Evolutionary conservation across 306 rosid genomes (phyloP).

Genomic region (Vicia faba): DNA sequence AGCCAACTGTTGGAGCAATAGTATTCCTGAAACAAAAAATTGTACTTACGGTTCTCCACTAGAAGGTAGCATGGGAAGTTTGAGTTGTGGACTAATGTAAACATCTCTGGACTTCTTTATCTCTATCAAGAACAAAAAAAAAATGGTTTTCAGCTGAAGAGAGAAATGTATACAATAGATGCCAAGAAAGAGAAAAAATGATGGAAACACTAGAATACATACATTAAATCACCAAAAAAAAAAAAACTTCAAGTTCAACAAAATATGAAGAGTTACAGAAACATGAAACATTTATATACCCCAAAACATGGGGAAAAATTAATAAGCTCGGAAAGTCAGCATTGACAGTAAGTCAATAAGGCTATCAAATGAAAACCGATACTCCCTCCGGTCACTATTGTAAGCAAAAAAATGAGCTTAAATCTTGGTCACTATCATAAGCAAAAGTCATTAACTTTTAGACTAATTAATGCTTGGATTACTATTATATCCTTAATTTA

Average conservation of each 20-base stretch:
- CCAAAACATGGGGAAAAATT: background rate
- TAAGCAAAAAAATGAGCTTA: no score
- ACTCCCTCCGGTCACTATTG: no score
- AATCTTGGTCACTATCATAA: no score
- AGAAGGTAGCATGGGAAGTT: constrained; percentile 63
- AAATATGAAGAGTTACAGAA: background rate
- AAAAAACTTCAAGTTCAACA: no score
- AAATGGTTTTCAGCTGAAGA: background rate
- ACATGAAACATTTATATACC: background rate
- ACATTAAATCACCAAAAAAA: no score
- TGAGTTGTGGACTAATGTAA: constrained; percentile 75
- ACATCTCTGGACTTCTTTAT: constrained; percentile 91
- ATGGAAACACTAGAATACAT: no score
- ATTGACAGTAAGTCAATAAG: background rate
- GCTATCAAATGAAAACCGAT: background rate
- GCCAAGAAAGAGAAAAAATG: no score
- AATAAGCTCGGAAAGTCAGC: background rate
- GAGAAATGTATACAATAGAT: no score
- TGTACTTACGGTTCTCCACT: constrained; percentile 78
- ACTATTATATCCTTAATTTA: no score
- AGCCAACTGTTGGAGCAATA: background rate
- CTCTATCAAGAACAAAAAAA: constrained; percentile 32
- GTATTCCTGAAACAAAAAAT: constrained; percentile 1
- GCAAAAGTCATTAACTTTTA: no score
- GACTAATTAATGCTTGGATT: no score